Conservation (phyloP, 495 filamentous ascomycete genomes). For the Hyphodiscus hymeniophilus region DNA sequence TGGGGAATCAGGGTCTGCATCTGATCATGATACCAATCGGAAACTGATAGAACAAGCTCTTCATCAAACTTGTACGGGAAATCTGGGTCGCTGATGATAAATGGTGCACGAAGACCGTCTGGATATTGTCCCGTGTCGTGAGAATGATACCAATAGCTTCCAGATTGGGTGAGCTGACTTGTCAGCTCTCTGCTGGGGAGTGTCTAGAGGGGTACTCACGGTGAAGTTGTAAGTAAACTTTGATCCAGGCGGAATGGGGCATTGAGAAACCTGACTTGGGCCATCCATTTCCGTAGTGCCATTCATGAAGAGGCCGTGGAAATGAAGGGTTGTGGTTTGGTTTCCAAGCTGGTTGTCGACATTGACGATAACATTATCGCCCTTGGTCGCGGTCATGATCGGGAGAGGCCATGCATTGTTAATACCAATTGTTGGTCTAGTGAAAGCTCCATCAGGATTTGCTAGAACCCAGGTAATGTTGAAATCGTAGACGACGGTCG, state of each 20-base stretch:
- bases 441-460: constrained; percentile 67
- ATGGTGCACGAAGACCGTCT: constrained; percentile 53
- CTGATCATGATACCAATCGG: constrained; percentile 38
- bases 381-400: constrained; percentile 56
- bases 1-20: constrained; percentile 45
- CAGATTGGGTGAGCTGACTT: constrained; percentile 44
- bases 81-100: constrained; percentile 52
- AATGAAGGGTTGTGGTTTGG: constrained; percentile 51
- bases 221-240: constrained; percentile 52
- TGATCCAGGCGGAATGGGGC: constrained; percentile 31
- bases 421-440: constrained; percentile 67
- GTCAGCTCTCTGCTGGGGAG: constrained; percentile 12
- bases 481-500: constrained; percentile 67
- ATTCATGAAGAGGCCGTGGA: constrained; percentile 58
- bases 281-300: constrained; percentile 59
- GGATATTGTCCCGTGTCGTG: constrained; percentile 54
- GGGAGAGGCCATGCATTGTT: constrained; percentile 76
- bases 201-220: constrained; percentile 32
- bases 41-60: constrained; percentile 47
- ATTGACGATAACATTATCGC: constrained; percentile 65
- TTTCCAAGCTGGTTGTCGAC: constrained; percentile 66
- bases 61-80: constrained; percentile 47
- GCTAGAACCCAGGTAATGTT: constrained; percentile 72
- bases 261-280: constrained; percentile 49
- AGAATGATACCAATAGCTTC: constrained; percentile 70